Conservation (phyloP, 73 alveolate genomes). For the Uronychia binucleata region DNA sequence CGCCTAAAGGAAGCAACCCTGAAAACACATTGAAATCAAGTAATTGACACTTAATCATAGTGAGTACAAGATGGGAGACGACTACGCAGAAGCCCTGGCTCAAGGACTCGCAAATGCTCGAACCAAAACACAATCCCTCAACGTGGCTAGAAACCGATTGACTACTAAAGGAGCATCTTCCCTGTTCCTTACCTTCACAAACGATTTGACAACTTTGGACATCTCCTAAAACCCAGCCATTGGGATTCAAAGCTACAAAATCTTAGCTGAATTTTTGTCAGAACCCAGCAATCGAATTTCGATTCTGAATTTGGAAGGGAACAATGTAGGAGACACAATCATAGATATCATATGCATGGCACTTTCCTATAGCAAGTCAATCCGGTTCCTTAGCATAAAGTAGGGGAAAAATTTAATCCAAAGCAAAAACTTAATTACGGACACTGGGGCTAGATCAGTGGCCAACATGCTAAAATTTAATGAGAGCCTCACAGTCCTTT, state of each 20-base stretch:
- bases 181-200: background rate
- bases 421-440: constrained; percentile 1
- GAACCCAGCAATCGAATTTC: background rate
- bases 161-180: background rate
- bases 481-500: constrained; percentile 8
- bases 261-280: background rate
- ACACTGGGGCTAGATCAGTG: constrained; percentile 9
- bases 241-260: background rate
- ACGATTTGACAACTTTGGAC: background rate
- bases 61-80: background rate
- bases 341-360: background rate
- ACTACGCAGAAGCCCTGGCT: background rate
- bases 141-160: background rate
- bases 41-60: background rate
- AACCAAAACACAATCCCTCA: background rate
- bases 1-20: background rate
- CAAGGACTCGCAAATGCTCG: background rate
- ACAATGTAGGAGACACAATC: background rate
- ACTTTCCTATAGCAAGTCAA: background rate
- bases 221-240: background rate
- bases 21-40: background rate
- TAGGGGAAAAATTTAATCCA: background rate
- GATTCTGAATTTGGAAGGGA: background rate
- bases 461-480: constrained; percentile 14
- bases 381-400: background rate